These are phyloP conservation scores for Russula earlei DNA, from an alignment of 768 basidiomycete species.

Conservation along the genomic window DNA sequence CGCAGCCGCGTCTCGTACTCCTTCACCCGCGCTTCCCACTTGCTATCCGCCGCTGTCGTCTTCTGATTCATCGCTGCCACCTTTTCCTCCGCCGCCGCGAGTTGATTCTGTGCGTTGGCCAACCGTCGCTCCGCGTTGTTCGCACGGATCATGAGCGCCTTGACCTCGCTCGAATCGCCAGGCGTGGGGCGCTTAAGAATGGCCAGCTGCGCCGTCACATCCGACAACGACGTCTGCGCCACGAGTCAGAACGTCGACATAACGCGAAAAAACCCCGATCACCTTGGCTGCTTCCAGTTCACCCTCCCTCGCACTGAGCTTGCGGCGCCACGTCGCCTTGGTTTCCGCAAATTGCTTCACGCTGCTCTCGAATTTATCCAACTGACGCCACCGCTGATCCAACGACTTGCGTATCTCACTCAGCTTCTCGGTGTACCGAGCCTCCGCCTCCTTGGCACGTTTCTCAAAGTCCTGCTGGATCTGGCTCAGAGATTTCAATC, in stretches of 20 bases:
- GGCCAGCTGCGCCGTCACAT: slow-evolving; percentile 63
- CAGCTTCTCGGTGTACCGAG: slow-evolving; percentile 61
- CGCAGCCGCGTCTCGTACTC: slow-evolving; percentile 80
- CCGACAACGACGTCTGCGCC: slow-evolving; percentile 57
- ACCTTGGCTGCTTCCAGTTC: slow-evolving; percentile 86
- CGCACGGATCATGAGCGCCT: slow-evolving; percentile 61
- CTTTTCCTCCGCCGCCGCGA: slow-evolving; percentile 77
- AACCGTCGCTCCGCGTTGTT: slow-evolving; percentile 82
- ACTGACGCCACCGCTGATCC: slow-evolving; percentile 80
- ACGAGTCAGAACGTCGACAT: background rate
- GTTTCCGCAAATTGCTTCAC: slow-evolving; percentile 74
- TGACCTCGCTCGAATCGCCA: slow-evolving; percentile 59
- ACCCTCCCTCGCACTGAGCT: slow-evolving; percentile 75
- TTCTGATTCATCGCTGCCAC: slow-evolving; percentile 65
- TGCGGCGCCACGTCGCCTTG: slow-evolving; percentile 77
- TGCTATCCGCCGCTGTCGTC: slow-evolving; percentile 61
- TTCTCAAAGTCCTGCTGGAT: slow-evolving; percentile 85
- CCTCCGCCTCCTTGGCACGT: slow-evolving; percentile 71
- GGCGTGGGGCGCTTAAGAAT: slow-evolving; percentile 49
- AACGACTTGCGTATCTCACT: slow-evolving; percentile 77
- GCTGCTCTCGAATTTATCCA: slow-evolving; percentile 86
- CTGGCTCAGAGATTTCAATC: slow-evolving; percentile 75
- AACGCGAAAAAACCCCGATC: slow-evolving; percentile 11
- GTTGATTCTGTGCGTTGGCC: slow-evolving; percentile 77
- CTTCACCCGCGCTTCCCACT: slow-evolving; percentile 93